Conservation (phyloP, 805 yeast species). For the Schwanniomyces occidentalis region DNA sequence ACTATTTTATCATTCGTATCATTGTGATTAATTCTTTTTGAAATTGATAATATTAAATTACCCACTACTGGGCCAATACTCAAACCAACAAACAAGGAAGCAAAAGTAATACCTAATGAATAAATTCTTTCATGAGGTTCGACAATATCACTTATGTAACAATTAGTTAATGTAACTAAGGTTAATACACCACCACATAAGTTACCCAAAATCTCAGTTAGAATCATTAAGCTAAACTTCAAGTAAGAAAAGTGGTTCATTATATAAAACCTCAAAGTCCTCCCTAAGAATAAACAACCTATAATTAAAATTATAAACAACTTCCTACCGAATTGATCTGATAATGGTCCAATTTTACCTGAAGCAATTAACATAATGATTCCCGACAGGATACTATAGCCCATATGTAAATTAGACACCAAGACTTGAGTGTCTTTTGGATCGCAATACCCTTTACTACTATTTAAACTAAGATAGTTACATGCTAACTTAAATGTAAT, state of each 20-base stretch:
- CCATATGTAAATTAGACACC: slow-evolving; percentile 52
- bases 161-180: slow-evolving; percentile 57
- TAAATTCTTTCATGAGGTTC: slow-evolving; percentile 59
- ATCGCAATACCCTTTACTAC: slow-evolving; percentile 21
- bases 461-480: slow-evolving; percentile 15
- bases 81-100: slow-evolving; percentile 59
- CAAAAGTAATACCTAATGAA: slow-evolving; percentile 58
- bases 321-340: slow-evolving; percentile 41
- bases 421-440: slow-evolving; percentile 35
- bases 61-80: slow-evolving; percentile 68
- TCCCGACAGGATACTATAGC: slow-evolving; percentile 41
- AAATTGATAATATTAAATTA: slow-evolving; percentile 26
- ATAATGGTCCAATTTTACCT: slow-evolving; percentile 47
- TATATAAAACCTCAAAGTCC: slow-evolving; percentile 20
- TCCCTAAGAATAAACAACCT: slow-evolving; percentile 20
- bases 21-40: background rate
- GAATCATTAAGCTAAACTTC: slow-evolving; percentile 37
- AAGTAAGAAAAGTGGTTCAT: slow-evolving; percentile 28
- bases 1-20: background rate
- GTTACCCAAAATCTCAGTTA: slow-evolving; percentile 46
- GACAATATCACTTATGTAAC: slow-evolving; percentile 75
- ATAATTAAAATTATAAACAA: slow-evolving; percentile 22
- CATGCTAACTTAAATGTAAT: slow-evolving; percentile 31
- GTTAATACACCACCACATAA: slow-evolving; percentile 65
- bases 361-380: slow-evolving; percentile 50